Base-by-base conservation (phyloP, 345 rosid genomes). In the Salix purpurea region DNA sequence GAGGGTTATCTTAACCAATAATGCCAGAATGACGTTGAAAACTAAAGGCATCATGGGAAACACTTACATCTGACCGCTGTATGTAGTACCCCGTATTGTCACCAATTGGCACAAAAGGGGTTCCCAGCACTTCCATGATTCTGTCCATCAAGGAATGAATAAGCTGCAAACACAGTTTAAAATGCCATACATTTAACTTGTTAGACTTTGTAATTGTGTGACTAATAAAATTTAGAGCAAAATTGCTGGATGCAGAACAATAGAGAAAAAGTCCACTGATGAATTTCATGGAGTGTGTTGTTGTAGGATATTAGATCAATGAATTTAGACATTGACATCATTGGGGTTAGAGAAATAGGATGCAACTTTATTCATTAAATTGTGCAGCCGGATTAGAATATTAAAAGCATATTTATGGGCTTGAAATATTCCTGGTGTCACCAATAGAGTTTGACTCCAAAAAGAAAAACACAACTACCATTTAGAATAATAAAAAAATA, bases 81-180 rank as follows among this genome's bases (percentile, higher is more conserved):
- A 91, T 86, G 80, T 82, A 86, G 77, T 96, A 96, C 40, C 96
- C 99, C 0, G 85, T 70, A 46, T 75, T 77, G 77, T 91, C 83
- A 69, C 87, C 86, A 50, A 70, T 78, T 34, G 87, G 84, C n/a
- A 88, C 89, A 84, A 90, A 93, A 34, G 92, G 87, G 66, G 87
- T 78, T 26, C 86, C 96, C 85, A 91, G 81, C 58, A 89, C 97
- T 89, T 96, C 97, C 97, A 96, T 92, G 39, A 96, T 78, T 84
- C 97, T 89, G 83, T 93, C 98, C 16, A 92, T 90, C 52, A 96
- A 87, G 76, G 97, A 86, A 83, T 96, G 99, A 74, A 96, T 91
- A 78, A 89, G 79, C 99, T 96, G 91, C 85, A 84, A 44, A 76
- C 19, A 77, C 71, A 1, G 4, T 6, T 14, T 32, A 44, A 67